Evolutionary conservation across 805 yeast genomes (phyloP).

Genomic region (Kuraishia molischiana): DNA sequence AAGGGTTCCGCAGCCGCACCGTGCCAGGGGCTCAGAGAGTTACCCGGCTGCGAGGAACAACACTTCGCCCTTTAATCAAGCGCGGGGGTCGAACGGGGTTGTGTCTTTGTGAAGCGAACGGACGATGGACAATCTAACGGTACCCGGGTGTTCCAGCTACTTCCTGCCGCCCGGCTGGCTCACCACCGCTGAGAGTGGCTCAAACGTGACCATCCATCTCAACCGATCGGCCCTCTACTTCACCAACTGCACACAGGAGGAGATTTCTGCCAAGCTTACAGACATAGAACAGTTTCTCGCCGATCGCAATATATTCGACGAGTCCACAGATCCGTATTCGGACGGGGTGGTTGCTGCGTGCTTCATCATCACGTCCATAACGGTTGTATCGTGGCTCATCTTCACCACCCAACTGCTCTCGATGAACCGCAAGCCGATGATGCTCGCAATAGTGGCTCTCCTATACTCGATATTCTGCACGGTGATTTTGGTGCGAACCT

Average conservation of each 20-base stretch:
- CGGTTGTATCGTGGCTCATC: constrained; percentile 65
- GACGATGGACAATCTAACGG: background rate
- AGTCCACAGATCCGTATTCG: constrained; percentile 22
- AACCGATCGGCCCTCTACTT: constrained; percentile 32
- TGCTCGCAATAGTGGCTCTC: constrained; percentile 49
- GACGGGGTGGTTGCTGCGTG: constrained; percentile 31
- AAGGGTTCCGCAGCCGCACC: no score
- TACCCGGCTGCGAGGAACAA: no score
- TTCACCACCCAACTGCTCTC: constrained; percentile 44
- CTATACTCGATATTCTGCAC: constrained; percentile 46
- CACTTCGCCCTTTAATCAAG: no score
- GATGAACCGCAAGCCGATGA: constrained; percentile 45
- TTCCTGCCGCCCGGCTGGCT: constrained; percentile 24
- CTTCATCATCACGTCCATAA: constrained; percentile 44
- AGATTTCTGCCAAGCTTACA: background rate
- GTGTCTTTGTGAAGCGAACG: no score
- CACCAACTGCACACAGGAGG: constrained; percentile 28
- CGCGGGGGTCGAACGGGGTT: no score
- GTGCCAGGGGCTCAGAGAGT: no score
- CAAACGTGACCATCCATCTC: background rate
- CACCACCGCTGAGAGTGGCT: background rate
- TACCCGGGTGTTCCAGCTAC: constrained; percentile 27
- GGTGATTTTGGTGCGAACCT: constrained; percentile 34
- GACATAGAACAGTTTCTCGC: background rate
- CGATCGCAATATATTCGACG: background rate